Percentiles rank a stretch among this genome's conserved stretches.
These are phyloP conservation scores for Solanum arcanum DNA, from an alignment of 257 asterid species.

Conservation along the genomic window DNA sequence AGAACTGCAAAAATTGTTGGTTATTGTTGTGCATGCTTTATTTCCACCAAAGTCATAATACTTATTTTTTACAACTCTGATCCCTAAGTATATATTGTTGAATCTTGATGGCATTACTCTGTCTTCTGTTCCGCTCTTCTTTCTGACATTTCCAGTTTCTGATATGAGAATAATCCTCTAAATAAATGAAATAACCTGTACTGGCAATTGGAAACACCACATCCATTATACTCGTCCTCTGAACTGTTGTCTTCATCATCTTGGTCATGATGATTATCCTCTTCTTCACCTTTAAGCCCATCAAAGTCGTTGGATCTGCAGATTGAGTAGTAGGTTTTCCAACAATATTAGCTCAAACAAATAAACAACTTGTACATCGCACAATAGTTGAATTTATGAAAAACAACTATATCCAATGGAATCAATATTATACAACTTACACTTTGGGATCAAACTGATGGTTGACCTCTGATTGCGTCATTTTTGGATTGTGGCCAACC, in stretches of 20 bases:
- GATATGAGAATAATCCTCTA: constrained; percentile 46
- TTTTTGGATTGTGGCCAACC: constrained; percentile 27
- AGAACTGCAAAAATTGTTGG: neutral
- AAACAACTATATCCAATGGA: neutral
- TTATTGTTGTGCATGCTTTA: neutral
- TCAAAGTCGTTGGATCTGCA: constrained; percentile 1
- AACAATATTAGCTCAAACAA: neutral
- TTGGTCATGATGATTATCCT: neutral
- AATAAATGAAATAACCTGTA: constrained; percentile 26
- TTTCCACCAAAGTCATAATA: constrained; percentile 14
- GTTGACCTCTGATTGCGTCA: constrained; percentile 16
- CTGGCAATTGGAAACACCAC: constrained; percentile 8
- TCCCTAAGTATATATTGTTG: neutral
- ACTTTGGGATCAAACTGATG: constrained; percentile 4
- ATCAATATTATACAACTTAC: constrained; percentile 24
- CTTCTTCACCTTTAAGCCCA: constrained; percentile 9
- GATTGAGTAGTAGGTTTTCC: neutral
- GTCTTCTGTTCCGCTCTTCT: constrained; percentile 8
- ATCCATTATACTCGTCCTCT: constrained; percentile 11
- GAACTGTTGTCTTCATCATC: constrained; percentile 1
- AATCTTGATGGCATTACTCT: constrained; percentile 12
- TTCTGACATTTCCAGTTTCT: constrained; percentile 27
- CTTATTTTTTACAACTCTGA: constrained; percentile 16
- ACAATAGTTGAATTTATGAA: neutral
- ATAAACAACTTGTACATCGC: neutral